Conservation (phyloP, 192 early-diverging fungal genomes). For the Entophlyctis helioformis region DNA sequence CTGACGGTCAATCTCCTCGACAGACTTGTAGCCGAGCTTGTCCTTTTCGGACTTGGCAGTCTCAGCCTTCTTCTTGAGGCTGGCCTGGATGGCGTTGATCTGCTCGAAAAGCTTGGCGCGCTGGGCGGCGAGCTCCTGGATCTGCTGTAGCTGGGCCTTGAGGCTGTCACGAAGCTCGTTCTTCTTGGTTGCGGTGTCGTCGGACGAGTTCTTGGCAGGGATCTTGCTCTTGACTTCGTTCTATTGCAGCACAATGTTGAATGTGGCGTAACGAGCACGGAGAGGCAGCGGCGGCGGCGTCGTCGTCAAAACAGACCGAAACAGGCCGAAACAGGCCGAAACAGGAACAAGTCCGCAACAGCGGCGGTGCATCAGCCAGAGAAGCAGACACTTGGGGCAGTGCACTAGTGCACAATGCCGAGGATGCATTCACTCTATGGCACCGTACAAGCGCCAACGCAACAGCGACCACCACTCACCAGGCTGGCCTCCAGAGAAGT, state of each 20-base stretch:
- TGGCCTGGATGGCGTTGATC: slow-evolving; percentile 56
- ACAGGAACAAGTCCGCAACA: too few species aligned
- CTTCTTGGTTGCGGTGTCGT: slow-evolving; percentile 38
- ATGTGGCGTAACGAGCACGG: slow-evolving; percentile 31
- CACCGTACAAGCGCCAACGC: too few species aligned
- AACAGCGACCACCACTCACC: too few species aligned
- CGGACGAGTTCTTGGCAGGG: slow-evolving; percentile 39
- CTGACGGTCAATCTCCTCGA: slow-evolving; percentile 63
- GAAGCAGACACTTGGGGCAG: too few species aligned
- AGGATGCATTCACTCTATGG: too few species aligned
- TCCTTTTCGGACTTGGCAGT: slow-evolving; percentile 60
- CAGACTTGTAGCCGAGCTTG: slow-evolving; percentile 68
- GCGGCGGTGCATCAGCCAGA: too few species aligned
- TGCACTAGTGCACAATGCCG: too few species aligned
- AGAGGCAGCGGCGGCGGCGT: too few species aligned
- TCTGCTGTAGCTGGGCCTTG: slow-evolving; percentile 56
- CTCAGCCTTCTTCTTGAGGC: slow-evolving; percentile 70
- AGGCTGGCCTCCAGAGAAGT: too few species aligned
- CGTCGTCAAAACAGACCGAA: too few species aligned
- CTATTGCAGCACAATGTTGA: slow-evolving; percentile 28
- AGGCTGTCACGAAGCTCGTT: slow-evolving; percentile 49
- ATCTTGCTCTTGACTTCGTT: slow-evolving; percentile 43
- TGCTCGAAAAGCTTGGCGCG: slow-evolving; percentile 62
- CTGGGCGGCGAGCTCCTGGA: slow-evolving; percentile 52
- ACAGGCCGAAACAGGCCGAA: too few species aligned